A percentile compares a stretch with the other conserved stretches of the same genome.
Evolutionary conservation across 371 early-diverging fungal species (phyloP).

Genomic region (Mucor mucedo): DNA sequence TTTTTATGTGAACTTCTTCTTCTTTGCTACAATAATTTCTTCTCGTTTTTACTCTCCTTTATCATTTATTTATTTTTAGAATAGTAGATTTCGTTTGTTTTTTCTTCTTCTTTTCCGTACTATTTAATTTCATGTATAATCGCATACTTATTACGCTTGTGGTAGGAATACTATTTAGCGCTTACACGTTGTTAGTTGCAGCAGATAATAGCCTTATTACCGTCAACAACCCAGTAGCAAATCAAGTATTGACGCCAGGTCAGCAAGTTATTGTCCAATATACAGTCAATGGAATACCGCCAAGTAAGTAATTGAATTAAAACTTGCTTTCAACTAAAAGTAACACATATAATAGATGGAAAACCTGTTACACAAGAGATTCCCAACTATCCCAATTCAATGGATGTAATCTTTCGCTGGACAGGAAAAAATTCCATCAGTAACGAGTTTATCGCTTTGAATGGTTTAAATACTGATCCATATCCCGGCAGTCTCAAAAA

Average conservation of each 20-base stretch:
- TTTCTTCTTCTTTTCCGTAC: background rate
- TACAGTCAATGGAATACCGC: constrained; percentile 2
- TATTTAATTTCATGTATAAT: background rate
- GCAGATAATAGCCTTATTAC: constrained; percentile 5
- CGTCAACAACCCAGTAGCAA: constrained; percentile 4
- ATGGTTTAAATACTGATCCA: constrained; percentile 8
- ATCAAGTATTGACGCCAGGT: constrained; percentile 12
- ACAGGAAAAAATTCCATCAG: background rate
- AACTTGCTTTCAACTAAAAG: too few species aligned
- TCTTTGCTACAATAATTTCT: background rate
- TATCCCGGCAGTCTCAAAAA: constrained; percentile 6
- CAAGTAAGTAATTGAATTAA: constrained; percentile 2
- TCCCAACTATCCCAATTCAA: constrained; percentile 20
- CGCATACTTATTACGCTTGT: background rate
- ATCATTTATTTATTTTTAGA: background rate
- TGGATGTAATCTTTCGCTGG: constrained; percentile 25
- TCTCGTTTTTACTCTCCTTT: background rate
- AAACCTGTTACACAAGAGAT: background rate
- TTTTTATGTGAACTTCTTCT: background rate
- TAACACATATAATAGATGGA: background rate
- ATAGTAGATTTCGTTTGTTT: background rate
- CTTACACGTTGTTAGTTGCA: background rate
- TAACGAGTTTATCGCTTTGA: constrained; percentile 15
- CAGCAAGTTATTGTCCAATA: constrained; percentile 13
- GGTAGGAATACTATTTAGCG: background rate